Evolutionary conservation across 805 yeast genomes (phyloP), one percentile per base, ranked within the genome.

Genomic region (Yamadazyma paraphyllophila): DNA sequence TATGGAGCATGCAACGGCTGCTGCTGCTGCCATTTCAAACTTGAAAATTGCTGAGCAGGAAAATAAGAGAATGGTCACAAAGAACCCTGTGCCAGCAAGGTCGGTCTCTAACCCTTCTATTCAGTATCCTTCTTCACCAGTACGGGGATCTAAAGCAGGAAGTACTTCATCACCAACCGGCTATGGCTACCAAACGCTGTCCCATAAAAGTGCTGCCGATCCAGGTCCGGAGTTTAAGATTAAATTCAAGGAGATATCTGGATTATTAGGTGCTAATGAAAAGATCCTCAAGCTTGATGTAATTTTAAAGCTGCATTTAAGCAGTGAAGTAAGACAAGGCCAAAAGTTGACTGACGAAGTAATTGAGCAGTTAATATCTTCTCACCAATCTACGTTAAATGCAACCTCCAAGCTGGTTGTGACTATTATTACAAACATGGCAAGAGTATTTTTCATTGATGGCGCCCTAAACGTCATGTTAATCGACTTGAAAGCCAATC

Each of bases 401-500:
- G 46, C 47, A 14, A 50, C 54, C 25, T 51, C 64, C 30, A 51
- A 45, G 4, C 66, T 71, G 1, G 74, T 67, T 6, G 62, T 69
- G 2, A 67, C 73, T 4, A 68, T 71, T 13, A 58, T 71, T 3
- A 66, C 75, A 8, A 68, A 68, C 49, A 52, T 56, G 41, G 77
- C 76, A 9, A 50, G 73, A 39, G 73, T 71, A 1, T 70, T 71
- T 42, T 66, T 71, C 43, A 62, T 71, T 24, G 74, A 69, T 46
- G 57, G 60, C 0, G 36, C 50, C 0, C 54, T 71, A 27, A 62
- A 65, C 51, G 71, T 66, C 0, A 61, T 60, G 60, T 46, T 69
- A 56, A 65, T 71, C 8, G 75, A 71, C 48, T 60, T 71, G 49
- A 67, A 69, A 32, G 71, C 75, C 17, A 70, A 71, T 39, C 61